phyloP scores from a whole-genome alignment of 495 filamentous ascomycete species.

The Aspergillus taichungensis region DNA sequence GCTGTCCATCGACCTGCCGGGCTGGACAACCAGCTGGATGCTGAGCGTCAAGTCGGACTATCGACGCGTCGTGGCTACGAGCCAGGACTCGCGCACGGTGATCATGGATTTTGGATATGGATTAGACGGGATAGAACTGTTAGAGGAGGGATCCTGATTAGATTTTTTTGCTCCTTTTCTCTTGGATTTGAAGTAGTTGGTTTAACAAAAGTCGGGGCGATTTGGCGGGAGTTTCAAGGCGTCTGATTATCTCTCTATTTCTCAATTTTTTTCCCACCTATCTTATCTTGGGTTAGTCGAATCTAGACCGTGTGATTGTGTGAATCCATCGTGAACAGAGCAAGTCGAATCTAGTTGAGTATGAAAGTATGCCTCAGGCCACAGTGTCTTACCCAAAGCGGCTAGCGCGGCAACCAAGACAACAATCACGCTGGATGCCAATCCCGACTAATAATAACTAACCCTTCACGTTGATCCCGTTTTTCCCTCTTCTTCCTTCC shows the following conservation, averaged over 20 bases:
- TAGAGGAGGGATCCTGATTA: constrained; percentile 30
- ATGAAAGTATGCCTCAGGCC: too few relatives aligned
- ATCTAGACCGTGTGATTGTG: too few relatives aligned
- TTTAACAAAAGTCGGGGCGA: constrained; percentile 2
- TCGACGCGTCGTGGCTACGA: constrained; percentile 82
- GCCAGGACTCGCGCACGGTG: constrained; percentile 81
- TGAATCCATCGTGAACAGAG: too few relatives aligned
- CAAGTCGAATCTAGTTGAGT: too few relatives aligned
- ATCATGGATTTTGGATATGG: constrained; percentile 70
- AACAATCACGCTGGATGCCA: too few relatives aligned
- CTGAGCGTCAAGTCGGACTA: constrained; percentile 92
- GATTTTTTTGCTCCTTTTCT: constrained; percentile 10
- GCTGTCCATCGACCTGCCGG: constrained; percentile 65
- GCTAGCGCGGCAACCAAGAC: too few relatives aligned
- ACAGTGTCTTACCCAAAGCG: too few relatives aligned
- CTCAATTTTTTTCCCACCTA: background rate
- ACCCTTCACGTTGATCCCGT: too few relatives aligned
- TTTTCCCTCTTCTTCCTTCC: too few relatives aligned
- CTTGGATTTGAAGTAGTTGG: constrained; percentile 2
- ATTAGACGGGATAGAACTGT: constrained; percentile 38
- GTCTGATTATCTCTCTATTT: constrained; percentile 2
- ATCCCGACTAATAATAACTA: too few relatives aligned
- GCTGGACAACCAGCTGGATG: constrained; percentile 95
- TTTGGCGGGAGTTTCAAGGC: background rate
- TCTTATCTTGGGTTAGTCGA: background rate